These are phyloP conservation scores for Sporothrix brunneoviolacea DNA, from an alignment of 2,329 filamentous ascomycete species.

Conservation along the genomic window DNA sequence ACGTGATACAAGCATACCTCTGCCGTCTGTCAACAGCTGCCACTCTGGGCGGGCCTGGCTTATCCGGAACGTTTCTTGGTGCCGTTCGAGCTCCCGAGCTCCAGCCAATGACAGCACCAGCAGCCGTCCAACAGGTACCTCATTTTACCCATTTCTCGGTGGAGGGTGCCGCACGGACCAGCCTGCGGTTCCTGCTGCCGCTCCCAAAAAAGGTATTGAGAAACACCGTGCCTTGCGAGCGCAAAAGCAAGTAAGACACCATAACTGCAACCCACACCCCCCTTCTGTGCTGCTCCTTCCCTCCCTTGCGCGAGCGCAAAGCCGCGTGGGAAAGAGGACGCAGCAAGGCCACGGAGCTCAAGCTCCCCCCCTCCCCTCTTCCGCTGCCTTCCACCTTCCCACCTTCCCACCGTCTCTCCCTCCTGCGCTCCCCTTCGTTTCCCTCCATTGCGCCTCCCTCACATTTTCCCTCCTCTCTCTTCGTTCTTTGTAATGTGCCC, in stretches of 20 bases:
- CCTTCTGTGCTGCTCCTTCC: not conserved
- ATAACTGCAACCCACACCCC: not conserved
- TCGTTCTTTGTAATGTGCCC: not conserved
- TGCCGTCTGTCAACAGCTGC: not conserved
- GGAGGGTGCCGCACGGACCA: constrained; percentile 3
- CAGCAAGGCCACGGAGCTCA: not conserved
- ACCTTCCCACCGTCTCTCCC: not conserved
- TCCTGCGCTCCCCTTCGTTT: constrained; percentile 9
- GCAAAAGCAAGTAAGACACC: constrained; percentile 6
- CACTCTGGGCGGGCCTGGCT: not conserved
- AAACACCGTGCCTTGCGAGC: constrained; percentile 1
- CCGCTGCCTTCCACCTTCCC: constrained; percentile 1
- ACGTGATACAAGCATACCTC: too few relatives aligned
- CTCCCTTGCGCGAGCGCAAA: constrained; percentile 6
- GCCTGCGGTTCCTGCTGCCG: constrained; percentile 5
- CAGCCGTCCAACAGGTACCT: not conserved
- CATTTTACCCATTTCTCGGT: not conserved
- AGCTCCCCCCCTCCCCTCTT: constrained; percentile 1
- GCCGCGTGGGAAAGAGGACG: not conserved
- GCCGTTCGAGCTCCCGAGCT: not conserved
- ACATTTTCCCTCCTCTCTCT: constrained; percentile 10
- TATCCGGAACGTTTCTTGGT: not conserved
- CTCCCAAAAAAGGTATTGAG: not conserved
- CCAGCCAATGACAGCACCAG: constrained; percentile 2
- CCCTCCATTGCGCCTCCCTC: not conserved